Evolutionary conservation across 2,329 filamentous ascomycete species (phyloP).

Genomic region (Pseudogymnoascus sp.): DNA sequence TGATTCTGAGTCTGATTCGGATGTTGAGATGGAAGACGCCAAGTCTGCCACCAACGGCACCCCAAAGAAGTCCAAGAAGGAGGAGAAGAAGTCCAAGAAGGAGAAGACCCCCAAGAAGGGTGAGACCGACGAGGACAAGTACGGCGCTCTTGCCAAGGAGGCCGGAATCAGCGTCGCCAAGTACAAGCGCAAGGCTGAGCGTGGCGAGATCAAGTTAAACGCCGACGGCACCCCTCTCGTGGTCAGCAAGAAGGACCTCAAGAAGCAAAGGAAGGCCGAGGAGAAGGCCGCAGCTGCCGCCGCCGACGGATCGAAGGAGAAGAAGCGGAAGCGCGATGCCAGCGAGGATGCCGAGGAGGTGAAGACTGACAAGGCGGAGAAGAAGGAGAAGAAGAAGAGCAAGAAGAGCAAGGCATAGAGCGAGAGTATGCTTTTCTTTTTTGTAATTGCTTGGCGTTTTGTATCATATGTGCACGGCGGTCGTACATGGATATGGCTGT

Average conservation of each 20-base stretch:
- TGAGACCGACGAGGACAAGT: conserved; percentile 35
- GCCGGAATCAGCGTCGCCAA: conserved; percentile 66
- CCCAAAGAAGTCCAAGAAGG: conserved; percentile 29
- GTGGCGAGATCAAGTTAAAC: conserved; percentile 63
- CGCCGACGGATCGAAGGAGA: conserved; percentile 39
- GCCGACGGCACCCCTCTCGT: conserved; percentile 58
- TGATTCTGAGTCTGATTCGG: conserved; percentile 13
- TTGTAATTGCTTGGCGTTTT: conserved; percentile 15
- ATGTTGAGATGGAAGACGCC: conserved; percentile 25
- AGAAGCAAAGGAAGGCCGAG: conserved; percentile 60
- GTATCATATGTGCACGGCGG: conserved; percentile 18
- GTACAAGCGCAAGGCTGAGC: conserved; percentile 71
- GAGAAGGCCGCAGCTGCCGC: conserved; percentile 41
- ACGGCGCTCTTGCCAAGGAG: conserved; percentile 49
- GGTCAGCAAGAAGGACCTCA: conserved; percentile 68
- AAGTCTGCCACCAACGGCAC: conserved; percentile 28
- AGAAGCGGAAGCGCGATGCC: conserved; percentile 60
- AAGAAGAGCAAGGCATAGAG: conserved; percentile 35
- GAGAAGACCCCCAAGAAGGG: conserved; percentile 38
- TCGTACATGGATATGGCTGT: conserved; percentile 10
- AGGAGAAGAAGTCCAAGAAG: conserved; percentile 37
- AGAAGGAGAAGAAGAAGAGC: conserved; percentile 48
- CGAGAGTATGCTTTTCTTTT: conserved; percentile 8
- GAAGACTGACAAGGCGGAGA: conserved; percentile 51
- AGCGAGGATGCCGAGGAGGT: conserved; percentile 41